phyloP scores from a whole-genome alignment of 176 grass and related monocot species.

The Typha latifolia region DNA sequence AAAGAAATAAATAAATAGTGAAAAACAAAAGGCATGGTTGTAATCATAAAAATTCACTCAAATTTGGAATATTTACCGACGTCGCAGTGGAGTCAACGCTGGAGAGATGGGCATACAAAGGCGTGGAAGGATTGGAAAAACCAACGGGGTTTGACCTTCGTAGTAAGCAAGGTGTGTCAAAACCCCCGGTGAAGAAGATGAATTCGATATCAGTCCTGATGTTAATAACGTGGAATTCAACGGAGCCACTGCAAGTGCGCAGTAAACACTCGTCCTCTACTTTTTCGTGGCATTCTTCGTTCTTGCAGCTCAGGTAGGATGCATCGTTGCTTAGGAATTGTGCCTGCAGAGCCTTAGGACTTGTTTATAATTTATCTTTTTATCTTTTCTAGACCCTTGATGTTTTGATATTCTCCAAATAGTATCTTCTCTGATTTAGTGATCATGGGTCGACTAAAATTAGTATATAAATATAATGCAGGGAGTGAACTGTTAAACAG shows the following conservation, averaged over 20 bases:
- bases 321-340: constrained; percentile 50
- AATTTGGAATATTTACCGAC: constrained; percentile 32
- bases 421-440: no score
- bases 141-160: constrained; percentile 38
- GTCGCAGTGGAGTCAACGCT: constrained; percentile 55
- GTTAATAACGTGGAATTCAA: constrained; percentile 79
- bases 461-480: no score
- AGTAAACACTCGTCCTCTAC: constrained; percentile 22
- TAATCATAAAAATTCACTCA: neutral
- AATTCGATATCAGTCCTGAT: constrained; percentile 78
- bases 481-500: no score
- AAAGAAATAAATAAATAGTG: neutral
- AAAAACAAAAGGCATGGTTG: neutral
- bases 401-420: neutral
- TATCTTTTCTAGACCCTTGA: neutral
- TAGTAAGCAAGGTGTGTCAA: constrained; percentile 54
- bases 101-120: constrained; percentile 59
- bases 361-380: no score
- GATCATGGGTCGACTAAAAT: no score
- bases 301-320: constrained; percentile 43
- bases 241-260: constrained; percentile 40
- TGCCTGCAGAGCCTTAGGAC: constrained; percentile 25
- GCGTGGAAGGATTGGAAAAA: constrained; percentile 61
- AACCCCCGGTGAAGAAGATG: constrained; percentile 68
- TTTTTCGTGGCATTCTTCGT: constrained; percentile 26